Conservation (phyloP, 345 rosid species). For the Citrus mangshanensis region DNA sequence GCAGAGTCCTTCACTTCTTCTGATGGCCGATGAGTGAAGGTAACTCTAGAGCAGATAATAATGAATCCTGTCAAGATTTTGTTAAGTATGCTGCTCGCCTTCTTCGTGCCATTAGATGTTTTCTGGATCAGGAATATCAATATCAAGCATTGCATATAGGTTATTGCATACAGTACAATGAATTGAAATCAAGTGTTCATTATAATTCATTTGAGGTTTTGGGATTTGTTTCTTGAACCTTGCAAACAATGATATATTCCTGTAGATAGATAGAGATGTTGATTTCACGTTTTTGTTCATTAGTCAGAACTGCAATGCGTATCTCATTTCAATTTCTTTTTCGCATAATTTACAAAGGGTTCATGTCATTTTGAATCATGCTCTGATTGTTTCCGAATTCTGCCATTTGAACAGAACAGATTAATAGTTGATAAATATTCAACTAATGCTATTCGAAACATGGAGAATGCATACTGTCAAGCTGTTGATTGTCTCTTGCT, state of each 20-base stretch:
- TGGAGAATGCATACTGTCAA: too few species aligned
- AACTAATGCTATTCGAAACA: too few species aligned
- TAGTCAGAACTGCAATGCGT: neutral
- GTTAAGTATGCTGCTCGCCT: neutral
- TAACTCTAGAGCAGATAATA: neutral
- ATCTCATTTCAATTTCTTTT: neutral
- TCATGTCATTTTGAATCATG: neutral
- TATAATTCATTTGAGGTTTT: neutral
- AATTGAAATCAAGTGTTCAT: neutral
- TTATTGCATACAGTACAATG: neutral
- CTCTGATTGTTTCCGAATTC: neutral
- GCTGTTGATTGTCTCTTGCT: neutral
- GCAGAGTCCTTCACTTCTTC: slow-evolving; percentile 42
- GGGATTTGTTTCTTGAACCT: neutral
- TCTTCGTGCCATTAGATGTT: neutral
- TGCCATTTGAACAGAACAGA: too few species aligned
- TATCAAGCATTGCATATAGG: neutral
- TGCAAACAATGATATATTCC: neutral
- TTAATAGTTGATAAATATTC: too few species aligned
- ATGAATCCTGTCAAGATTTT: neutral
- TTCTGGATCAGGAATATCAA: neutral
- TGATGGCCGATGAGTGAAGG: slow-evolving; percentile 32
- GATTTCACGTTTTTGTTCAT: neutral
- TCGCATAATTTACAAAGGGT: neutral
- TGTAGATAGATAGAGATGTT: neutral